Base-by-base conservation (phyloP, 2,329 filamentous ascomycete species). In the Curvularia hawaiiensis region DNA sequence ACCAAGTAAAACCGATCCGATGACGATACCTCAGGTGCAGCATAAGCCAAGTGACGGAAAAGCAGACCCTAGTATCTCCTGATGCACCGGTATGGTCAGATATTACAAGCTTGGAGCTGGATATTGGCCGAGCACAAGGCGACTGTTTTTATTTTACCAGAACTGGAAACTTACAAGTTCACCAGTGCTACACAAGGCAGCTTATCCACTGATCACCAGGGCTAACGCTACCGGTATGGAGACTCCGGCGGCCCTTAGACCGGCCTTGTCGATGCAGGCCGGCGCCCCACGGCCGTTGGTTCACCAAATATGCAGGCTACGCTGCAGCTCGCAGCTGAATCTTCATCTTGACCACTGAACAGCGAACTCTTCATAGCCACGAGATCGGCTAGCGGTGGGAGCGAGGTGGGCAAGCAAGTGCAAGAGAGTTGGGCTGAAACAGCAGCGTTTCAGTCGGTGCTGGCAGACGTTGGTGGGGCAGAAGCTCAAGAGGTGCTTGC, bases 381-480 rank as follows among this genome's bases (percentile, higher is more conserved):
- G 52, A 52, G 52, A 39, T 40, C 49, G 52, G 53, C 53, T 53
- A 28, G 54, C 47, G 24, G 33, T 35, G 28, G 14, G 50, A 28
- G 35, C 14, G 24, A 51, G 46, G 38, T 22, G 38, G 41, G 16
- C 46, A 57, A 55, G 58, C 52, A 49, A 60, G 52, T 59, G 56
- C 57, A 48, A 46, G 56, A 46, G 46, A 51, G 60, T 53, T 57
- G 50, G 60, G 50, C 53, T 65, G 63, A 65, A 65, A 65, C 63
- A 52, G 52, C 50, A 52, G 50, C 38, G 58, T 61, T 59, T 58
- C 60, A 59, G 58, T 47, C 26, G 50, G 64, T 63, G 67, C 52
- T 58, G 56, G 51, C 56, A 55, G 41, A 20, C 39, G 40, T 50
- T 54, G 61, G 64, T 65, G 59, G 64, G 50, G 57, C 51, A 58